Base-by-base conservation (phyloP, 2,329 filamentous ascomycete species). In the Diaporthe humulicola region DNA sequence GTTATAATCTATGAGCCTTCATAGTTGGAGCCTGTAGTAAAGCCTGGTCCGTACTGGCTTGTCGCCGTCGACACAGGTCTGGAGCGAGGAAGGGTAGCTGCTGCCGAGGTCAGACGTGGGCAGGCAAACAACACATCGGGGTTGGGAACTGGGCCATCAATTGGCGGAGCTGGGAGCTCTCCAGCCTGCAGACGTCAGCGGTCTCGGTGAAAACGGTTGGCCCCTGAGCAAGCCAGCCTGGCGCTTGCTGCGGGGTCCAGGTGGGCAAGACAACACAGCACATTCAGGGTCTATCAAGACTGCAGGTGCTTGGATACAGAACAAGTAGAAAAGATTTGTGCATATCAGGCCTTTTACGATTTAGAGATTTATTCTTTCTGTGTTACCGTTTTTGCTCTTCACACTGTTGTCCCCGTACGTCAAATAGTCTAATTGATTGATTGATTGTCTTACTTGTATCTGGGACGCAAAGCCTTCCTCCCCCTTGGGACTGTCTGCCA, bases 1-100 rank as follows among this genome's bases (percentile, higher is more conserved):
- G 73, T 76, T 74, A 76, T 70, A 70, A 74, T 70, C 48, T 64
- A 54, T 28, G 54, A 36, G 75, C 66, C 75, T 66, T 76, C 75
- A 76, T 76, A 76, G 70, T 70, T 67, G 45, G 50, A 58, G 50
- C 30, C 38, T 30, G 57, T 66, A 15, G 17, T 50, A n/a, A 50
- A 54, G 54, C 42, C 60, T 56, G 45, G 45, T 56, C 17, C 52
- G 57, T 15, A n/a, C 60, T 54, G 33, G 48, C 25, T 36, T 33
- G 45, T 67, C 38, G 36, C 30, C 50, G 50, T 61, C n/a, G 52
- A 28, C 50, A 28, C 38, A 38, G 60, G 30, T 64, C 30, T 25
- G n/a, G 56, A 42, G 25, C n/a, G n/a, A 28, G 17, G 9, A 42
- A 28, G 33, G 48, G 36, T 73, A 73, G 10, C 9, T 69, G 64